A percentile compares a stretch with the other conserved stretches of the same genome.
Conservation (phyloP, 306 rosid species). For the Cyclanthera cordifolia region DNA sequence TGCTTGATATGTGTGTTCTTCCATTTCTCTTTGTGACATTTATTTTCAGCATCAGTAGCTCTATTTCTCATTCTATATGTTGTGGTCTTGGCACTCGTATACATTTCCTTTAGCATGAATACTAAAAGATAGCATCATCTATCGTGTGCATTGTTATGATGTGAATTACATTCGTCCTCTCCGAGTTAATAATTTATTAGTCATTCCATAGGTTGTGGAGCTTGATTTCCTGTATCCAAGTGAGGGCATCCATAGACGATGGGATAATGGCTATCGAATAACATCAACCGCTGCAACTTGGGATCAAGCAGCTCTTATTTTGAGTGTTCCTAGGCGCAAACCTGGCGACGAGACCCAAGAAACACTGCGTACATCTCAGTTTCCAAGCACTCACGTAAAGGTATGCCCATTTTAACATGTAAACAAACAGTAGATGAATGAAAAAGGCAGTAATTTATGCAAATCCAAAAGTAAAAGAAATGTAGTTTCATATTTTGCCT, state of each 20-base stretch:
- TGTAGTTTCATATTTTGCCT: neutral
- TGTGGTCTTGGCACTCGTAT: neutral
- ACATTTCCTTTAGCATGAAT: too few relatives aligned
- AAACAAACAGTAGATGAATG: neutral
- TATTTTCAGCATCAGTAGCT: neutral
- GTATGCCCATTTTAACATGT: conserved; percentile 17
- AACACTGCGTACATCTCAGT: conserved; percentile 83
- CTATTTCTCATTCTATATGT: neutral
- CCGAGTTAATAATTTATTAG: neutral
- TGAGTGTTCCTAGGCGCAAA: conserved; percentile 80
- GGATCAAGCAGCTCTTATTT: conserved; percentile 91
- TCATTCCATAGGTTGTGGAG: conserved; percentile 58
- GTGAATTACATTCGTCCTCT: neutral
- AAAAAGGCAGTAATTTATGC: neutral
- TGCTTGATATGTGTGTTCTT: neutral
- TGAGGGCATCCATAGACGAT: conserved; percentile 90
- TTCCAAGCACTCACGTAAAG: conserved; percentile 95
- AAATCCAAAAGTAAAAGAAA: neutral
- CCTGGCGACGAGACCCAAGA: conserved; percentile 91
- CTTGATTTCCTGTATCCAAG: conserved; percentile 97
- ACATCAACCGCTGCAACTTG: conserved; percentile 88
- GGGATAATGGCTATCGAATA: conserved; percentile 85
- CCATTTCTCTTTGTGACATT: neutral
- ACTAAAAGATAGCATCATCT: too few relatives aligned
- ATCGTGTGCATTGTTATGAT: neutral